A percentile compares a stretch with the other conserved stretches of the same genome.
These are phyloP conservation scores for Coniochaeta hoffmannii DNA, from an alignment of 2,329 filamentous ascomycete species.

Conservation along the genomic window DNA sequence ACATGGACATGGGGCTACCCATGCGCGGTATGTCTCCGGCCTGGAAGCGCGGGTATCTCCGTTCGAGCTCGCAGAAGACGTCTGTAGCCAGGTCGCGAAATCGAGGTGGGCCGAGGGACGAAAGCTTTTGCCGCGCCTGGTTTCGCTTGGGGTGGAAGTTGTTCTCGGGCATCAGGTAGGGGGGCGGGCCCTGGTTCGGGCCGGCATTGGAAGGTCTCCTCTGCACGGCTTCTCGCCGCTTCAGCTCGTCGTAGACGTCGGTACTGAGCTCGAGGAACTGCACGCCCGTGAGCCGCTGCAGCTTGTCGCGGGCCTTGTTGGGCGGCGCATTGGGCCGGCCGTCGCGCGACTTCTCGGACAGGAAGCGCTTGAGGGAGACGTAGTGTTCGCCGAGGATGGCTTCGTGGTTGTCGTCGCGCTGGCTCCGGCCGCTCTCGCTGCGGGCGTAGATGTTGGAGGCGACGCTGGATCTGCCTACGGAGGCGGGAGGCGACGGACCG, in stretches of 20 bases:
- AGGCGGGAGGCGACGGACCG: slow-evolving; percentile 78
- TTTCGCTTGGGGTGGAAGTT: slow-evolving; percentile 96
- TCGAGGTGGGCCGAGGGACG: slow-evolving; percentile 75
- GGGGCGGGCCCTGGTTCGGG: slow-evolving; percentile 39
- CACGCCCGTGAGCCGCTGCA: slow-evolving; percentile 78
- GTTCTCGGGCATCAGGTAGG: slow-evolving; percentile 74
- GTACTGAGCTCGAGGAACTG: slow-evolving; percentile 98
- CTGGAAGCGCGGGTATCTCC: slow-evolving; percentile 77
- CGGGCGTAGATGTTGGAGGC: slow-evolving; percentile 63
- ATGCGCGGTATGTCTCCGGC: slow-evolving; percentile 60
- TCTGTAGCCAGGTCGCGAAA: slow-evolving; percentile 93
- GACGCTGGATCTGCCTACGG: slow-evolving; percentile 77
- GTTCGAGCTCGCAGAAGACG: slow-evolving; percentile 90
- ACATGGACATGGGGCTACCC: slow-evolving; percentile 55
- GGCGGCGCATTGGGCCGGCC: slow-evolving; percentile 67
- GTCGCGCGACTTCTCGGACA: slow-evolving; percentile 63
- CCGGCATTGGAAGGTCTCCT: slow-evolving; percentile 41
- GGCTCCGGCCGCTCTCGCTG: slow-evolving; percentile 57
- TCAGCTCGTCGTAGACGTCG: slow-evolving; percentile 91
- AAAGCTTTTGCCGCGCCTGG: slow-evolving; percentile 91
- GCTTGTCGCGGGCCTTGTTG: slow-evolving; percentile 90
- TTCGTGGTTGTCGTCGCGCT: slow-evolving; percentile 53
- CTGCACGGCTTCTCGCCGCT: slow-evolving; percentile 70
- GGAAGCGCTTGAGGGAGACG: slow-evolving; percentile 65
- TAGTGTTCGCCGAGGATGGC: slow-evolving; percentile 72